A percentile compares a stretch with the other conserved stretches of the same genome.
These are phyloP conservation scores for Vigna radiata DNA, from an alignment of 306 rosid species.

Conservation along the genomic window DNA sequence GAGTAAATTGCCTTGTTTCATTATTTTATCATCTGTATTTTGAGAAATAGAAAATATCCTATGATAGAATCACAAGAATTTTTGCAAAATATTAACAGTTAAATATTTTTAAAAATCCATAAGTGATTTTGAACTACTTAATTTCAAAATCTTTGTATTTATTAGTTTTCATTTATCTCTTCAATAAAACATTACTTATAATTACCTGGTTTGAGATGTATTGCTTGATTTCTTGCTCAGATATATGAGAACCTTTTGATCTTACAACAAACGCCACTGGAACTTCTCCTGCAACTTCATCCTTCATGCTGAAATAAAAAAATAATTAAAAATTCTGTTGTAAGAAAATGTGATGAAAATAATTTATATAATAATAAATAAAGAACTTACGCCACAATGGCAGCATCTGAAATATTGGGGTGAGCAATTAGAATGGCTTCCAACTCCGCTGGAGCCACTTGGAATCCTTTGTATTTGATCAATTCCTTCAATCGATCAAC, in stretches of 20 bases:
- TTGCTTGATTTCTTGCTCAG: slow-evolving; percentile 65
- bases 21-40: too few relatives aligned
- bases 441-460: slow-evolving; percentile 83
- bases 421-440: slow-evolving; percentile 66
- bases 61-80: too few relatives aligned
- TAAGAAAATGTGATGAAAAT: neutral
- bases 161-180: too few relatives aligned
- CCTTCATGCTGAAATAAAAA: slow-evolving; percentile 59
- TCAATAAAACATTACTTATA: too few relatives aligned
- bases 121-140: too few relatives aligned
- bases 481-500: slow-evolving; percentile 72
- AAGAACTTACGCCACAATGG: slow-evolving; percentile 62
- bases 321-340: too few relatives aligned
- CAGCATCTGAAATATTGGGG: slow-evolving; percentile 64
- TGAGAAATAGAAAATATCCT: too few relatives aligned
- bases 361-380: too few relatives aligned
- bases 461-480: slow-evolving; percentile 77
- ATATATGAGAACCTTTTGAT: slow-evolving; percentile 57
- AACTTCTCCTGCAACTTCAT: slow-evolving; percentile 77
- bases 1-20: too few relatives aligned
- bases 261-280: slow-evolving; percentile 75
- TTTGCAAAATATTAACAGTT: too few relatives aligned
- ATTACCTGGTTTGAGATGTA: slow-evolving; percentile 66
- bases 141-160: too few relatives aligned
- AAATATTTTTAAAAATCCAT: too few relatives aligned